Percentiles rank a stretch among this genome's conserved stretches.
phyloP scores from a whole-genome alignment of 2,329 filamentous ascomycete genomes.

The Phialophora chinensis region DNA sequence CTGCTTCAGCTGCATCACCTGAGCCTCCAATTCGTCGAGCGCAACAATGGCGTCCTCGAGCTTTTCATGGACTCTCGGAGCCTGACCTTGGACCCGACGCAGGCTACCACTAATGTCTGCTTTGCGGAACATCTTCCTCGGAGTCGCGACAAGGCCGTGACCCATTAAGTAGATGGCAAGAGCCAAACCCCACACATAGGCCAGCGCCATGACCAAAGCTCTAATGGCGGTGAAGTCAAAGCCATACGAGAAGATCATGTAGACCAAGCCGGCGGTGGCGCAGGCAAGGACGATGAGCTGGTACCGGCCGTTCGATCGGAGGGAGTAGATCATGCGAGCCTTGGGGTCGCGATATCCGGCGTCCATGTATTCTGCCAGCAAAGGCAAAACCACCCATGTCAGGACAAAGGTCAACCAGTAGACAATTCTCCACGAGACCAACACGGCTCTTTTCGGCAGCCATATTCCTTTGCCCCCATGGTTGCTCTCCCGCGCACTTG shows the following conservation, averaged over 20 bases:
- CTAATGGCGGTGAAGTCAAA: slow-evolving; percentile 76
- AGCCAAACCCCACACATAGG: slow-evolving; percentile 90
- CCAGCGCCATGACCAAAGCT: slow-evolving; percentile 85
- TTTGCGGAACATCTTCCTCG: slow-evolving; percentile 77
- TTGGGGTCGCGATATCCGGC: slow-evolving; percentile 88
- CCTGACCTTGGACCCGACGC: slow-evolving; percentile 75
- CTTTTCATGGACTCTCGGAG: slow-evolving; percentile 82
- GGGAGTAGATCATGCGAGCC: slow-evolving; percentile 79
- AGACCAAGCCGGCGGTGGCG: slow-evolving; percentile 74
- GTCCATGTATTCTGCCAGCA: slow-evolving; percentile 93
- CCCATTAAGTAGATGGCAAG: slow-evolving; percentile 98
- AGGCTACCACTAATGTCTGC: slow-evolving; percentile 77
- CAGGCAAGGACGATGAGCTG: slow-evolving; percentile 78
- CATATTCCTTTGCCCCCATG: slow-evolving; percentile 76
- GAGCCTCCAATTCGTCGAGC: slow-evolving; percentile 79
- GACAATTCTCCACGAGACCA: slow-evolving; percentile 90
- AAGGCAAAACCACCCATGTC: slow-evolving; percentile 94
- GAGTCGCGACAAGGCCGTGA: slow-evolving; percentile 90
- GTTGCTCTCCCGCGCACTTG: slow-evolving; percentile 69
- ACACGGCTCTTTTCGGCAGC: slow-evolving; percentile 76
- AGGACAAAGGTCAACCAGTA: slow-evolving; percentile 97
- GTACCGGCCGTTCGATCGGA: slow-evolving; percentile 86
- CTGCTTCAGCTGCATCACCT: slow-evolving; percentile 77
- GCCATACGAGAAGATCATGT: slow-evolving; percentile 80
- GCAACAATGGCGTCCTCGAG: slow-evolving; percentile 82